Base-by-base conservation (phyloP, 169 alveolate species). In the Plasmodium cynomolgi region DNA sequence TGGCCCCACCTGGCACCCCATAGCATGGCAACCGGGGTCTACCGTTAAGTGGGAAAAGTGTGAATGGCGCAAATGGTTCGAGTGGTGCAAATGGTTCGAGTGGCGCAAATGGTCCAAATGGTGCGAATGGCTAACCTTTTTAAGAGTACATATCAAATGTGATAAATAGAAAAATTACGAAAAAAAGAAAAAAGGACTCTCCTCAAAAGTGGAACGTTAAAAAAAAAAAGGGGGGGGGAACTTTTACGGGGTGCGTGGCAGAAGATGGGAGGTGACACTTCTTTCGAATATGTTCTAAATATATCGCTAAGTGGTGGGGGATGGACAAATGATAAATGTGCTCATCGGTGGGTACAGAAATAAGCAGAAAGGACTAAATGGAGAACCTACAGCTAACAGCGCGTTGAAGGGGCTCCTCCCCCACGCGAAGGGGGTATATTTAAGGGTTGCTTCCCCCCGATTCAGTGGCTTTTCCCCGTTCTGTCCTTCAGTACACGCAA, bases 401-500 rank as follows among this genome's bases (percentile, higher is more conserved):
- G 37, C 77, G 15, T 68, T 23, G 37, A 68, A 8, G 75, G 0
- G 34, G 74, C 74, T 58, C 11, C 31, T 58, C 54, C 54, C 54
- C 17, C 1, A 41, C 54, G 15, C 31, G 74, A 23, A 23, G 34
- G 77, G 31, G 41, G 77, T 1, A 29, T 15, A 20, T 8, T 20
- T 20, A 9, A 68, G n/a, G 77, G 77, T 6, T 6, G 77, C 31
- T 68, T 68, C 7, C n/a, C 7, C 74, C 68, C 15, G 29, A 31
- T 50, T 47, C 50, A 29, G 11, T 11, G 56, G 73, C 41, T 31
- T 47, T 9, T 26, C 34, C 86, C 68, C 33, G 20, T 81, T 50
- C 74, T 23, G n/a, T 72, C 83, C 41, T 79, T 56, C 23, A 86
- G 44, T 31, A 77, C 44, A 4, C 62, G 73, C 81, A 86, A 77